Percentiles rank a stretch among this genome's conserved stretches.
These are phyloP conservation scores for Arctium minus DNA, from an alignment of 129 eudicot genomes.

Conservation along the genomic window DNA sequence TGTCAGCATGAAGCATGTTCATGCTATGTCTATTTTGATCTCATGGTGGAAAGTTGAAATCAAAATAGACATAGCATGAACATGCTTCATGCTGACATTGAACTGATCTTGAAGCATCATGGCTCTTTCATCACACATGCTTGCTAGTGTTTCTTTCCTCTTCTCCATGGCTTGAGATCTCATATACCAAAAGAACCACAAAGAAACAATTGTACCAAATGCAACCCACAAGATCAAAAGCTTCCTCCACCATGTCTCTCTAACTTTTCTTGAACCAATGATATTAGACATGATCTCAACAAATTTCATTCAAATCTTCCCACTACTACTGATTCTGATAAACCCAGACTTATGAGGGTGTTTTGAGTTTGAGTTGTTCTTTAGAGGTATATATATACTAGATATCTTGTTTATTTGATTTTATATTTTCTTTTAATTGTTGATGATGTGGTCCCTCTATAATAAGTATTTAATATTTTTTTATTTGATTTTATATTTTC, in stretches of 20 bases:
- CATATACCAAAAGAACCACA: conserved; percentile 58
- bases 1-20: conserved; percentile 96
- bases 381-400: too few species aligned
- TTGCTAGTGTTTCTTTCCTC: conserved; percentile 77
- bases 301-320: too few species aligned
- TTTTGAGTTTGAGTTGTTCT: too few species aligned
- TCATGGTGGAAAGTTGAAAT: conserved; percentile 90
- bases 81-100: conserved; percentile 95
- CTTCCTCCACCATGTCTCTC: conserved; percentile 67
- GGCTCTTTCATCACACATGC: conserved; percentile 99
- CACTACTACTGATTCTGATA: too few species aligned
- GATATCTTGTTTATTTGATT: too few species aligned
- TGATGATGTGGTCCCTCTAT: too few species aligned
- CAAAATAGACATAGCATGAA: conserved; percentile 95
- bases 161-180: conserved; percentile 65
- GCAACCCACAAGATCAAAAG: conserved; percentile 64
- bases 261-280: conserved; percentile 43
- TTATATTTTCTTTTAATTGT: too few species aligned
- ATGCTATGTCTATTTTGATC: conserved; percentile 88
- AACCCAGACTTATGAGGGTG: too few species aligned
- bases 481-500: too few species aligned
- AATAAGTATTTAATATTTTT: too few species aligned
- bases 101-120: conserved; percentile 99
- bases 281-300: too few species aligned
- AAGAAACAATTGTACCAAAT: conserved; percentile 45